Base-by-base conservation (phyloP, 2,329 filamentous ascomycete species). In the Botrytis byssoidea region DNA sequence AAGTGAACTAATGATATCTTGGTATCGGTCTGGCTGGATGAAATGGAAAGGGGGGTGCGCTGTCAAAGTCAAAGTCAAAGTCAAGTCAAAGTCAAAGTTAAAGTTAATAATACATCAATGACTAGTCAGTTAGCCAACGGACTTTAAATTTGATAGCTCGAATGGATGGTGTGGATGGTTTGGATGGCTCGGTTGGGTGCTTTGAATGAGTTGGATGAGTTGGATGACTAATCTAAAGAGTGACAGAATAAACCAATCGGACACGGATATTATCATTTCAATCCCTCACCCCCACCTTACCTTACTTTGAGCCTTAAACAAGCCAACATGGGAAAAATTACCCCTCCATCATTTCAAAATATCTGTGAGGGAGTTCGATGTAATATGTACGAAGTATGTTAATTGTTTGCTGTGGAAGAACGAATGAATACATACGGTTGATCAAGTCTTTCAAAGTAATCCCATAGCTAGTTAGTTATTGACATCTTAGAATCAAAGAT, bases 31-130 rank as follows among this genome's bases (percentile, higher is more conserved):
- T 66, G 44, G 7, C 44, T 46, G 18, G 7, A 22, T 22, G 44
- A 18, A 48, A 22, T 25, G 8, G 37, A 48, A 20, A 8, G 6
- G 37, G 40, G 61, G 44, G 65, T 72, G 70, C 51, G 70, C 59
- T 68, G 70, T 67, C 70, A 72, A 29, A 40, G 65, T 51, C 22
- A n/a, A n/a, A 51, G 63, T 67, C 40, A 60, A 29, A n/a, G n/a
- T n/a, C n/a, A n/a, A n/a, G 64, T 48, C 70, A 72, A 29, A 40
- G 65, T 48, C 32, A 25, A n/a, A 51, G 63, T 67, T 22, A 60
- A 22, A 29, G 25, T 51, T 18, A 9, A 40, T n/a, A 51, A 35
- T 46, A 46, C 25, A 16, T 65, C 10, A 29, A 25, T 37, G 35
- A 37, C 40, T 22, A 46, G 18, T 8, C 7, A 20, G 42, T 0